Evolutionary conservation across 148 eudicot genomes (phyloP).

Genomic region (Linanthus parryae): DNA sequence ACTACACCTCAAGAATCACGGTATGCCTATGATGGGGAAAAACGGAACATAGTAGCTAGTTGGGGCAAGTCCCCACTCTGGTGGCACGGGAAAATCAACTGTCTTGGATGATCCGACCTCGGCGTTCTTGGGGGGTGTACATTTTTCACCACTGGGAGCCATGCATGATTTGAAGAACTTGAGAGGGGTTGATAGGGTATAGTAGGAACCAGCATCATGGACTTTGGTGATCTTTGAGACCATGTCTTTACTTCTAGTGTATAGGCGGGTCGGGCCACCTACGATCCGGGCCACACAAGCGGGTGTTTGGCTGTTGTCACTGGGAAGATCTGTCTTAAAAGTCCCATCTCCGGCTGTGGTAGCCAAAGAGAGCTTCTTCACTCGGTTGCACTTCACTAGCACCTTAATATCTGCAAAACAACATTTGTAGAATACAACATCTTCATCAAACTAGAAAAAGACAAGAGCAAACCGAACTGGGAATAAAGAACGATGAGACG

Average conservation of each 20-base stretch:
- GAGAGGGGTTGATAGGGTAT: constrained; percentile 35
- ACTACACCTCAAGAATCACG: constrained; percentile 39
- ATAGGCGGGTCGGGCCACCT: constrained; percentile 60
- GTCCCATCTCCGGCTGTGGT: constrained; percentile 42
- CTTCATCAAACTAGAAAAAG: neutral
- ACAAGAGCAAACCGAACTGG: neutral
- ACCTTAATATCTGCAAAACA: constrained; percentile 40
- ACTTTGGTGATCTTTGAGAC: constrained; percentile 17
- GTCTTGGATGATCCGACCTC: constrained; percentile 55
- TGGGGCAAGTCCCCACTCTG: constrained; percentile 77
- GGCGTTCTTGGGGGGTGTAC: constrained; percentile 10
- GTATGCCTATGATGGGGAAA: constrained; percentile 78
- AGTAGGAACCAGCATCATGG: constrained; percentile 20
- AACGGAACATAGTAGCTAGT: constrained; percentile 53
- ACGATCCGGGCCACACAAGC: constrained; percentile 50
- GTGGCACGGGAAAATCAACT: constrained; percentile 55
- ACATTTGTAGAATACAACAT: neutral
- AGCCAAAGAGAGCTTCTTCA: constrained; percentile 47
- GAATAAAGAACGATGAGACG: neutral
- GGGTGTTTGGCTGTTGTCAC: constrained; percentile 11
- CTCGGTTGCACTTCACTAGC: constrained; percentile 48
- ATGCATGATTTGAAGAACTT: constrained; percentile 48
- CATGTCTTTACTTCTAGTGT: constrained; percentile 24
- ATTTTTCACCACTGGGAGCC: constrained; percentile 6
- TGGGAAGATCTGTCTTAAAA: constrained; percentile 45